Evolutionary conservation across 192 early-diverging fungal genomes (phyloP), one percentile per base, ranked within the genome.

Genomic region (Spinellus fusiger): DNA sequence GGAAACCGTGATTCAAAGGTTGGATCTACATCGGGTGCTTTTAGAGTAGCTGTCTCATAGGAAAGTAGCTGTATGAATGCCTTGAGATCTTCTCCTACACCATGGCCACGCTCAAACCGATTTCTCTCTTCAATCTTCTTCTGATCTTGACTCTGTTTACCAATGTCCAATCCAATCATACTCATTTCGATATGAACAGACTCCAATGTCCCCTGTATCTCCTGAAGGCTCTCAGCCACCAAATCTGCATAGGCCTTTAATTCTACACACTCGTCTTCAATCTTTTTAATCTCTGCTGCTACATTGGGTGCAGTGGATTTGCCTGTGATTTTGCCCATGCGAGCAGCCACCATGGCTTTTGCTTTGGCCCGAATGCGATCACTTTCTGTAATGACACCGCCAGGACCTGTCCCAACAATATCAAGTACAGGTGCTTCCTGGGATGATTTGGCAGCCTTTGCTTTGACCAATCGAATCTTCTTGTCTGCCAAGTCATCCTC

Each of bases 321-420:
- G 16, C 76, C 77, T n/a, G 73, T 73, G 6, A 79, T 62, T n/a
- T 69, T 74, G 5, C 75, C 75, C 71, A 81, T 71, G 16, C 73
- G 65, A 40, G 76, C 76, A 48, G 78, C 74, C 32, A 81, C 61
- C 74, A 84, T 71, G 2, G 77, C 66, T 44, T 77, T 73, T 16
- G 77, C 77, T 47, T 74, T 81, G 10, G 82, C 79, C 13, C 72
- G 70, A 64, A 77, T 81, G 32, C 65, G 65, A 50, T 84, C 82
- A 18, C 73, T 64, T 16, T 80, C 79, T 0, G 82, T 84, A 15
- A 84, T 61, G 33, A 61, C 34, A 5, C 82, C 82, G 38, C 66
- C 68, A 2, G 81, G 81, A 1, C 81, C 81, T 9, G 81, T 83
- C 1, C 79, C 77, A 16, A 65, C 56, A 53, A 81, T 73, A 29